A percentile compares a stretch with the other conserved stretches of the same genome.
phyloP scores from a whole-genome alignment of 495 filamentous ascomycete genomes.

The Hamigera avellanea region DNA sequence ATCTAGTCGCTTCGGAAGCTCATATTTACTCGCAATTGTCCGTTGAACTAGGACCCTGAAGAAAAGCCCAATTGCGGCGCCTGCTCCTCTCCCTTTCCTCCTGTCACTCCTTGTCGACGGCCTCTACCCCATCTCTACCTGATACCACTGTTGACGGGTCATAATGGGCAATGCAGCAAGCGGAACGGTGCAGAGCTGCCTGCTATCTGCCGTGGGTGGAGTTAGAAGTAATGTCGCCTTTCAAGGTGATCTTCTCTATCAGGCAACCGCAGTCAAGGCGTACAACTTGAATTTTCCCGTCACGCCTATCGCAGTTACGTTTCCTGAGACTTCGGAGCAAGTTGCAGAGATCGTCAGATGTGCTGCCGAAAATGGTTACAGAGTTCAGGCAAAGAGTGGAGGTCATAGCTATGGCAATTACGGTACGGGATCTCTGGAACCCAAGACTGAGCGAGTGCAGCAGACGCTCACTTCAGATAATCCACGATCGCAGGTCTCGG shows the following conservation, averaged over 20 bases:
- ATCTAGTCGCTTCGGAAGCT: too few relatives aligned
- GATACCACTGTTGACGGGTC: too few relatives aligned
- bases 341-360: conserved; percentile 50
- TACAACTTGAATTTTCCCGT: conserved; percentile 57
- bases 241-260: conserved; percentile 8
- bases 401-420: conserved; percentile 64
- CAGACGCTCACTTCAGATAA: conserved; percentile 23
- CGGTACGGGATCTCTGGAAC: conserved; percentile 9
- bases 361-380: conserved; percentile 37
- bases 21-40: too few relatives aligned
- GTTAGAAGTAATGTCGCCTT: conserved; percentile 4
- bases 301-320: conserved; percentile 48
- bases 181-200: too few relatives aligned
- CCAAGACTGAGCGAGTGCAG: neutral
- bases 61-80: too few relatives aligned
- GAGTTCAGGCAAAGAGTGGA: conserved; percentile 61
- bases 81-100: too few relatives aligned
- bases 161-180: too few relatives aligned
- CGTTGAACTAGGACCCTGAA: too few relatives aligned
- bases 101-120: too few relatives aligned
- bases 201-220: too few relatives aligned
- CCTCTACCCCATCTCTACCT: too few relatives aligned
- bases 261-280: conserved; percentile 7
- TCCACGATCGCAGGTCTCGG: conserved; percentile 26
- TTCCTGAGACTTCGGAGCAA: conserved; percentile 44